Evolutionary conservation across 352 stramenopile species (phyloP).

Genomic region (Globisporangium nunn): DNA sequence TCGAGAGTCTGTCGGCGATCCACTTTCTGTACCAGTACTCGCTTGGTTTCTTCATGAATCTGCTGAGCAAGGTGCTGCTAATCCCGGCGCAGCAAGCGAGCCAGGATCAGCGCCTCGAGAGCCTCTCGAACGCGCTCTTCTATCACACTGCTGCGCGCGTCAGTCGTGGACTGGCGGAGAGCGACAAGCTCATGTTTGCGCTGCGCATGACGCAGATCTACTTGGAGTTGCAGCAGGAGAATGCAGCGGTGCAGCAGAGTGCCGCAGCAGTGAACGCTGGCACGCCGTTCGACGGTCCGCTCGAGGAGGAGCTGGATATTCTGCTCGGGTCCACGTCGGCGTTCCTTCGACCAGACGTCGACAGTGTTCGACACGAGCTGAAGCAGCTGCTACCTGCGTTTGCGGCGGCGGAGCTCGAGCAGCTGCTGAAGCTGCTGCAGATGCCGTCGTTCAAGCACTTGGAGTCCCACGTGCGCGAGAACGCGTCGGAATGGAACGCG

Average conservation of each 20-base stretch:
- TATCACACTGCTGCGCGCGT: slow-evolving; percentile 89
- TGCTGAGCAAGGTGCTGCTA: slow-evolving; percentile 91
- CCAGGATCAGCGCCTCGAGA: slow-evolving; percentile 38
- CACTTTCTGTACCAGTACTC: slow-evolving; percentile 99
- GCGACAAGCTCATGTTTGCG: slow-evolving; percentile 99
- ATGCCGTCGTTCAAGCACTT: slow-evolving; percentile 79
- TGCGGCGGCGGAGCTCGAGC: slow-evolving; percentile 65
- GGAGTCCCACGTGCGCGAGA: slow-evolving; percentile 51
- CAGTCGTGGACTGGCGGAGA: slow-evolving; percentile 90
- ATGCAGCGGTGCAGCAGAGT: slow-evolving; percentile 15
- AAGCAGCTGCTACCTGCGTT: slow-evolving; percentile 46
- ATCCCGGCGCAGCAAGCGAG: slow-evolving; percentile 14
- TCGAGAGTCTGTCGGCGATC: slow-evolving; percentile 93
- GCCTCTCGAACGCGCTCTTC: slow-evolving; percentile 87
- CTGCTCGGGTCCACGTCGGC: slow-evolving; percentile 50
- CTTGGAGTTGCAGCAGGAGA: slow-evolving; percentile 63
- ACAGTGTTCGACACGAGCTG: slow-evolving; percentile 34
- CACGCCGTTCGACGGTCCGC: slow-evolving; percentile 45
- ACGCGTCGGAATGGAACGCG: slow-evolving; percentile 58
- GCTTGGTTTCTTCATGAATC: slow-evolving; percentile 95
- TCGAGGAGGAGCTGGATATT: slow-evolving; percentile 66
- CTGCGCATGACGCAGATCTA: slow-evolving; percentile 93
- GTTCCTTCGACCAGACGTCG: slow-evolving; percentile 37
- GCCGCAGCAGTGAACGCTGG: slow-evolving; percentile 22
- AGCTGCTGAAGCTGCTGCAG: slow-evolving; percentile 75